Evolutionary conservation across 2,329 filamentous ascomycete genomes (phyloP).

Genomic region (Calonectria montana): DNA sequence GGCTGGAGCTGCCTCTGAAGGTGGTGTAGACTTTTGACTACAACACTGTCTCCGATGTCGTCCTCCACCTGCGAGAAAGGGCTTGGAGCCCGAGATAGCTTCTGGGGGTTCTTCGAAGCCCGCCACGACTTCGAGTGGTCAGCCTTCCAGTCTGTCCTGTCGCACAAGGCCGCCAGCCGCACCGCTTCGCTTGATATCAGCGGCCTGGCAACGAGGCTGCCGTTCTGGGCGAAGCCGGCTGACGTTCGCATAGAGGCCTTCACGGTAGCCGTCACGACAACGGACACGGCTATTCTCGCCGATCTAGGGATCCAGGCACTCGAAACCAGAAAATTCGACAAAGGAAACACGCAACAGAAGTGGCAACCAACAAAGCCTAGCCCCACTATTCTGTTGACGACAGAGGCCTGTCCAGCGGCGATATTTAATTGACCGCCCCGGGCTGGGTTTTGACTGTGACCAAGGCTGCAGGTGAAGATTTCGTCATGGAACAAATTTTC

Average conservation of each 20-base stretch:
- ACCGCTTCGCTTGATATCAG: background rate
- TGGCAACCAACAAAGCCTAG: no score
- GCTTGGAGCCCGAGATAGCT: background rate
- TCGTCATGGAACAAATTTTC: background rate
- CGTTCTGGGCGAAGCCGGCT: background rate
- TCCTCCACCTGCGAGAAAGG: background rate
- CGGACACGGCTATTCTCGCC: background rate
- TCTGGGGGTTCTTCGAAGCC: background rate
- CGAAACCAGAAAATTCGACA: background rate
- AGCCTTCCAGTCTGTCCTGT: background rate
- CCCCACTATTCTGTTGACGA: no score
- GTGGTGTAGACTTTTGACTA: background rate
- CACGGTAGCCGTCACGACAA: background rate
- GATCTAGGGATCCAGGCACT: background rate
- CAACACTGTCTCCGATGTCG: background rate
- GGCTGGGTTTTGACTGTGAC: background rate
- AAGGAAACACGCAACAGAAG: background rate
- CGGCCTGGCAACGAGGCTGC: background rate
- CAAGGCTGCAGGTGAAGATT: background rate
- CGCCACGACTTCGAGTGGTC: background rate
- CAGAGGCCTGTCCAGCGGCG: no score
- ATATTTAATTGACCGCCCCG: background rate
- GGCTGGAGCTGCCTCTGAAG: background rate
- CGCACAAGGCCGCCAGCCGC: background rate
- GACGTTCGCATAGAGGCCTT: background rate